Evolutionary conservation across 768 basidiomycete genomes (phyloP).

Genomic region (Tremella yokohamensis): DNA sequence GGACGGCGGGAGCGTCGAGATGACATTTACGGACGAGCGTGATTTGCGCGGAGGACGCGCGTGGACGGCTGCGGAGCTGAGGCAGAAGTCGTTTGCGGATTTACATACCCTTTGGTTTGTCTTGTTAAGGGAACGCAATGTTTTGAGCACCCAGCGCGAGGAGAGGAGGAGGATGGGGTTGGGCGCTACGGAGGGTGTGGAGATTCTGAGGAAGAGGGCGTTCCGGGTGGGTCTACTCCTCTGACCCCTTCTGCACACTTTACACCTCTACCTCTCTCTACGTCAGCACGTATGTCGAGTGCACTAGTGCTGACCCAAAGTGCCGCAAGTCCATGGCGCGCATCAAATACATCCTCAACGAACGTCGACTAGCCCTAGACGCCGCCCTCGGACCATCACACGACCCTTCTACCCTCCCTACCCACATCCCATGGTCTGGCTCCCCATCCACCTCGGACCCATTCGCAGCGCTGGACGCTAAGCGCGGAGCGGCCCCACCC

Average conservation of each 20-base stretch:
- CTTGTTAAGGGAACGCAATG: constrained; percentile 78
- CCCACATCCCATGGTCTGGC: constrained; percentile 19
- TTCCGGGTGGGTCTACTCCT: constrained; percentile 37
- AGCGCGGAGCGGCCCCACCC: constrained; percentile 4
- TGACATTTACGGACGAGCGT: too few relatives aligned
- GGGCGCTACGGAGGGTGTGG: constrained; percentile 36
- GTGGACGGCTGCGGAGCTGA: constrained; percentile 80
- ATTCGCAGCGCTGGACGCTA: constrained; percentile 15
- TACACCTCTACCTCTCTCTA: not conserved
- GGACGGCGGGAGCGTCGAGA: constrained; percentile 25
- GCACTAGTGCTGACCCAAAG: constrained; percentile 55
- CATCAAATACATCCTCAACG: constrained; percentile 86
- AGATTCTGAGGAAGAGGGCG: constrained; percentile 37
- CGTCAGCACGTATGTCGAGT: too few relatives aligned
- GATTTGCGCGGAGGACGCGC: constrained; percentile 62
- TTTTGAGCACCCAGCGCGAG: constrained; percentile 80
- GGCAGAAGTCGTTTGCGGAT: constrained; percentile 86
- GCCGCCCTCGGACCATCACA: constrained; percentile 55
- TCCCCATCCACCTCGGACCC: constrained; percentile 13
- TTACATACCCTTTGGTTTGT: constrained; percentile 95
- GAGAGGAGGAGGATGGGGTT: constrained; percentile 64
- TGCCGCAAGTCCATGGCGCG: constrained; percentile 94
- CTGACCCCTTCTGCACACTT: constrained; percentile 6
- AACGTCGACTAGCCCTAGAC: constrained; percentile 79
- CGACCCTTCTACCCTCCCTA: constrained; percentile 5